Evolutionary conservation across 2,329 filamentous ascomycete species (phyloP), one percentile per base, ranked within the genome.

Genomic region (Chrysoporthe puriensis): DNA sequence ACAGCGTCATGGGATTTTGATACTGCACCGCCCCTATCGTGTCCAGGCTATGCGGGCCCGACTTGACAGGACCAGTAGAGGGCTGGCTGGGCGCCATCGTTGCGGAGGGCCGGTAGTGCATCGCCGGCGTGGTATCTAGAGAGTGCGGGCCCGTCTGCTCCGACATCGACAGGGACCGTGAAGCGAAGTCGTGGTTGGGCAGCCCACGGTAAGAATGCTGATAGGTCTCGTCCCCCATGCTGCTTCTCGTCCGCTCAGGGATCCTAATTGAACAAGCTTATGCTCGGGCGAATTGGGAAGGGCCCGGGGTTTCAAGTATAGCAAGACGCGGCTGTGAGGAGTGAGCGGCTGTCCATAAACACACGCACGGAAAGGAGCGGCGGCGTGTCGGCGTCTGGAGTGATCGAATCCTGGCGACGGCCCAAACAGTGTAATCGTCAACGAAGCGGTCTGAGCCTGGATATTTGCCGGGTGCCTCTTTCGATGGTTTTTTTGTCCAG

Each of bases 201-300:
- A 68, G 42, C 44, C 63, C 68, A 34, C 67, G 62, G 40, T 50
- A 70, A 40, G 63, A 26, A 36, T 65, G 68, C 46, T 67, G 68
- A 36, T 68, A 70, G 40, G 43, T 66, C 43, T 63, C 57, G 59
- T 68, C 62, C 54, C 50, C 65, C 68, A 70, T 70, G 34, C n/a
- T 69, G 42, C n/a, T 42, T 14, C 21, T 44, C 36, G 26, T 21
- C 40, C 16, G 5, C 9, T 54, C 44, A 26, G 16, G 13, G 26
- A 18, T 36, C 48, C 8, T 13, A 43, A 9, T 6, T 43, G 21
- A 60, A 46, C 61, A 62, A 14, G 44, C 54, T 26, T 26, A 26
- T 26, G 26, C 26, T 58, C n/a, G 26, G 46, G 32, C 14, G 36
- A 8, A 32, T 26, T 32, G 36, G 26, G 8, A 9, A 46, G n/a